Percentiles rank a stretch among this genome's conserved stretches.
Conservation (phyloP, 805 yeast species). For the Henningerozyma blattae region DNA sequence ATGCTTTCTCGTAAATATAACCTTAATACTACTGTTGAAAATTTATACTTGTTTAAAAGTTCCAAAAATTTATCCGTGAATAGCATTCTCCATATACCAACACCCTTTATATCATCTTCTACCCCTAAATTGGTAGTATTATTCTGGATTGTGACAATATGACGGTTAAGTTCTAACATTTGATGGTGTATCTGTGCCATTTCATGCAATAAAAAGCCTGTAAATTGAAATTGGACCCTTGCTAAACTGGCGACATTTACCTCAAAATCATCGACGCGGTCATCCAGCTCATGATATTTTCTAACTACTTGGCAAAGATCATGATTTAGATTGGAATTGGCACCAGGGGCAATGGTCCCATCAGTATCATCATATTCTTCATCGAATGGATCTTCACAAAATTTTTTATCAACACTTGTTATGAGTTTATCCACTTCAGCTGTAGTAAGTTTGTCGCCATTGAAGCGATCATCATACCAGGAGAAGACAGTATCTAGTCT, state of each 20-base stretch:
- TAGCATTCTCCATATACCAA: constrained; percentile 19
- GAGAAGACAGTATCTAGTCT: constrained; percentile 18
- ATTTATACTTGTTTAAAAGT: constrained; percentile 18
- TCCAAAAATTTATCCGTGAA: constrained; percentile 18
- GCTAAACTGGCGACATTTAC: constrained; percentile 26
- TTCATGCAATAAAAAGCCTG: constrained; percentile 24
- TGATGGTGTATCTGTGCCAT: constrained; percentile 23
- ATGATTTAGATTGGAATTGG: constrained; percentile 15
- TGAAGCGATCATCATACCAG: constrained; percentile 8
- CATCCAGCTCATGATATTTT: constrained; percentile 21
- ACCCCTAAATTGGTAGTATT: constrained; percentile 11
- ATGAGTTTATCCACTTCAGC: constrained; percentile 14
- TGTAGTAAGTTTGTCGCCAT: constrained; percentile 3
- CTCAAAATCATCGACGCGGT: constrained; percentile 24
- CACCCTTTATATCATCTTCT: constrained; percentile 16
- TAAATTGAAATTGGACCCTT: constrained; percentile 25
- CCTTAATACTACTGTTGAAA: constrained; percentile 22
- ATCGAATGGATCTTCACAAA: constrained; percentile 22
- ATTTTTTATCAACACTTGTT: constrained; percentile 16
- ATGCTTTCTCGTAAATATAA: constrained; percentile 23
- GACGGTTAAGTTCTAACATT: constrained; percentile 23
- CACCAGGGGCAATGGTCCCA: constrained; percentile 21
- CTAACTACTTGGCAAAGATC: constrained; percentile 23
- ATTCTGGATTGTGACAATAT: constrained; percentile 16
- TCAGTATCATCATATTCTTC: constrained; percentile 20